Evolutionary conservation across 2,329 filamentous ascomycete genomes (phyloP).

Genomic region (Bipolaris gigantea): DNA sequence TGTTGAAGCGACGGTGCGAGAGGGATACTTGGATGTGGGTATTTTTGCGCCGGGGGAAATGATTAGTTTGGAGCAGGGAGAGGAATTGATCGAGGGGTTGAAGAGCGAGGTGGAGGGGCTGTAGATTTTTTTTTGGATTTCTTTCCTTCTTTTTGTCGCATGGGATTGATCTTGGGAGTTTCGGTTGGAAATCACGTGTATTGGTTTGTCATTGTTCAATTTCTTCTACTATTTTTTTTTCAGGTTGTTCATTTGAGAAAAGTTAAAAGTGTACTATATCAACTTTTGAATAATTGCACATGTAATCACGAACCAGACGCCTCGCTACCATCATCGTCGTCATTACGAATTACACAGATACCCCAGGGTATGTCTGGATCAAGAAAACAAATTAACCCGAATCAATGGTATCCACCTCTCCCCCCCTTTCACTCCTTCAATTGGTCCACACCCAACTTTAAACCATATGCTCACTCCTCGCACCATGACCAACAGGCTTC

Average conservation of each 20-base stretch:
- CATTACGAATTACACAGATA: background rate
- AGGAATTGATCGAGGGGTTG: conserved; percentile 43
- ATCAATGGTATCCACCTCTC: background rate
- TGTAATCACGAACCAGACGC: background rate
- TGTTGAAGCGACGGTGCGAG: conserved; percentile 56
- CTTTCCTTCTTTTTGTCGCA: no score
- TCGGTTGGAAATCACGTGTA: no score
- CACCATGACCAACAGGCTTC: background rate
- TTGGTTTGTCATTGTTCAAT: no score
- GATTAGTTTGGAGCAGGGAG: conserved; percentile 44
- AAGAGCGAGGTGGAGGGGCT: conserved; percentile 8
- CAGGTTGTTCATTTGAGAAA: no score
- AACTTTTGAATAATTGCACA: no score
- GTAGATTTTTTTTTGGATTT: no score
- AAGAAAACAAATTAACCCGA: background rate
- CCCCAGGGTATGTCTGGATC: background rate
- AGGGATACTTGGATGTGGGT: conserved; percentile 56
- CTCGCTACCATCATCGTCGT: background rate
- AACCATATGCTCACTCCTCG: conserved; percentile 8
- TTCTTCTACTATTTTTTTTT: no score
- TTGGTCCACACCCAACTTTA: background rate
- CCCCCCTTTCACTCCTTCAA: background rate
- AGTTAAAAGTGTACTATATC: no score
- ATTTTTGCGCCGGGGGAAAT: conserved; percentile 54
- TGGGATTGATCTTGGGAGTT: no score